A percentile compares a stretch with the other conserved stretches of the same genome.
Conservation (phyloP, 805 yeast species). For the Scheffersomyces lignosus region DNA sequence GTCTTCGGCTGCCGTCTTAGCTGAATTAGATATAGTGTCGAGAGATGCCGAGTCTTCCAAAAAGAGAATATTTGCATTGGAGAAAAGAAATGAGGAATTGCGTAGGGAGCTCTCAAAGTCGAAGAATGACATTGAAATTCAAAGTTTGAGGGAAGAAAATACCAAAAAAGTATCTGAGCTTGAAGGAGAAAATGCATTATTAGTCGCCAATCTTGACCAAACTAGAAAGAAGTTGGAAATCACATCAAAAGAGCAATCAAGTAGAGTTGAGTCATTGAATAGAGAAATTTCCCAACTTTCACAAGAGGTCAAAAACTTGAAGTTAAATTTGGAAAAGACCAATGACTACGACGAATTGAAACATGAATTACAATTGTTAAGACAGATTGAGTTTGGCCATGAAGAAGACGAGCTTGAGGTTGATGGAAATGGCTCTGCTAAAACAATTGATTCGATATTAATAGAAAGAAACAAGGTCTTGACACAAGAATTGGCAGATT, state of each 20-base stretch:
- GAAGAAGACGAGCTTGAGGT: slow-evolving; percentile 28
- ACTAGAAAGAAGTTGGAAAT: slow-evolving; percentile 33
- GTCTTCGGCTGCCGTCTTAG: slow-evolving; percentile 35
- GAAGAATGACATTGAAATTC: slow-evolving; percentile 46
- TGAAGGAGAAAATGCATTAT: slow-evolving; percentile 67
- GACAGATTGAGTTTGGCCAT: slow-evolving; percentile 72
- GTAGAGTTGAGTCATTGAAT: slow-evolving; percentile 37
- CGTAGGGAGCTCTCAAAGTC: slow-evolving; percentile 62
- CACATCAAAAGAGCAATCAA: slow-evolving; percentile 21
- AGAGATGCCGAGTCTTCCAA: slow-evolving; percentile 76
- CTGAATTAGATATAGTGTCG: slow-evolving; percentile 64
- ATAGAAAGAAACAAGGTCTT: slow-evolving; percentile 71
- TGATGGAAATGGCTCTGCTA: slow-evolving; percentile 19
- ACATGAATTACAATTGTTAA: slow-evolving; percentile 68
- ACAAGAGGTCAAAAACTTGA: slow-evolving; percentile 52
- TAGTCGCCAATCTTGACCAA: slow-evolving; percentile 58
- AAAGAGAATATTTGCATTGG: slow-evolving; percentile 65
- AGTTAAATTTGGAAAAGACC: slow-evolving; percentile 48
- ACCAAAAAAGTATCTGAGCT: slow-evolving; percentile 51
- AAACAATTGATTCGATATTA: slow-evolving; percentile 56
- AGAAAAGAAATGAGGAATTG: slow-evolving; percentile 73
- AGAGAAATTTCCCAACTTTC: slow-evolving; percentile 49
- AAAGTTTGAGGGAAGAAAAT: slow-evolving; percentile 40
- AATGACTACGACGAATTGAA: slow-evolving; percentile 81
- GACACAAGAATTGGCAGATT: slow-evolving; percentile 65